Evolutionary conservation across 2,329 filamentous ascomycete genomes (phyloP), one percentile per base, ranked within the genome.

Genomic region (Coniella vitis): DNA sequence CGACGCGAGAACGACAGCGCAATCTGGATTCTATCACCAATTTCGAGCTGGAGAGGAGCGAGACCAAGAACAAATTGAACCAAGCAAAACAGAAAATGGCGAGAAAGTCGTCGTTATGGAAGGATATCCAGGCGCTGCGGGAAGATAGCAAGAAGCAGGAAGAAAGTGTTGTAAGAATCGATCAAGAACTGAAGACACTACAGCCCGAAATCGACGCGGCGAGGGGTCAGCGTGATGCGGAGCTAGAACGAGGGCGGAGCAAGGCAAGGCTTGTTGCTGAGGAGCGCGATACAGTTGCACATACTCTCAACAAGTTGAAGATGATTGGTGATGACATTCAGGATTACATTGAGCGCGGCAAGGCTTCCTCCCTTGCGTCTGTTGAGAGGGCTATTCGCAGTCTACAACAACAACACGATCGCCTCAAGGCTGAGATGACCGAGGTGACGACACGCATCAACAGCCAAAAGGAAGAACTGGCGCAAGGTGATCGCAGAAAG

Each of bases 401-500:
- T 9, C 72, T 95, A 14, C 81, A 91, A 60, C 71, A 75, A 54
- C 75, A 82, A 20, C 84, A 93, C 47, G 65, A 72, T 35, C 72
- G 71, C 16, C 72, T 84, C 13, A 86, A 94, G 58, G 71, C 70
- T 16, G 86, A 93, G 55, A 81, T 87, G 60, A 69, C 69, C 12
- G 71, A 81, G 39, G 70, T 93, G 45, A 84, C 83, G 2, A 73
- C 77, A 20, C 78, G 85, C 48, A 81, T 87, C 53, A 93, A 94
- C 65, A 83, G 83, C 57, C 76, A 95, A 44, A 85, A 86, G 55
- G 79, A 86, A 42, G 84, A 89, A 45, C 77, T 90, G 45, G 81
- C 83, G 58, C 88, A 90, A 60, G 86, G 87, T 49, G 86, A 90
- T 55, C 81, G 84, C 51, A 90, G 84, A 48, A 91, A 90, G 68